Percentiles rank a stretch among this genome's conserved stretches.
Conservation (phyloP, 2,329 filamentous ascomycete species). For the Sclerotinia borealis region DNA sequence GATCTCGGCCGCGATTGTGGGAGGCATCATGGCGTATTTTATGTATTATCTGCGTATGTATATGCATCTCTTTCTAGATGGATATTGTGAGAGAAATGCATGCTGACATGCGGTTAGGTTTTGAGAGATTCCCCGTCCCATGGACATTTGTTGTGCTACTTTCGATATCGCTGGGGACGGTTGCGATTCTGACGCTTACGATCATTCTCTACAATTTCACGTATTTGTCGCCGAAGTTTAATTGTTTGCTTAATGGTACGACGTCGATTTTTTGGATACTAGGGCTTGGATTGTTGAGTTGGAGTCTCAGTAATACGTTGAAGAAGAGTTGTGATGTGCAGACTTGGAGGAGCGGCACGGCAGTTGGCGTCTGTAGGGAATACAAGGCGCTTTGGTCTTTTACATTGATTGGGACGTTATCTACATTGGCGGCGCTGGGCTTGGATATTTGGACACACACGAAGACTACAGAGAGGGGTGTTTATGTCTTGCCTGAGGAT, state of each 20-base stretch:
- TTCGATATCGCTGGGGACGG: constrained; percentile 23
- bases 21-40: constrained; percentile 28
- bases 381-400: constrained; percentile 30
- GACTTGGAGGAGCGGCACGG: constrained; percentile 23
- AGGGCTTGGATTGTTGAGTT: constrained; percentile 26
- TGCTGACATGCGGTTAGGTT: constrained; percentile 13
- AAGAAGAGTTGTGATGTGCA: constrained; percentile 21
- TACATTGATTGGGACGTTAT: constrained; percentile 25
- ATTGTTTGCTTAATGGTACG: constrained; percentile 24
- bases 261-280: constrained; percentile 24
- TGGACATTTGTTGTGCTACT: constrained; percentile 30
- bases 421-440: constrained; percentile 23
- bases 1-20: constrained; percentile 23
- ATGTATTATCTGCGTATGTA: constrained; percentile 28
- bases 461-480: constrained; percentile 18
- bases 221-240: constrained; percentile 28
- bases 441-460: constrained; percentile 25
- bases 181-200: constrained; percentile 22
- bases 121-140: constrained; percentile 22
- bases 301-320: constrained; percentile 26
- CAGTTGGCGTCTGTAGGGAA: constrained; percentile 26
- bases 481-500: constrained; percentile 26
- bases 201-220: constrained; percentile 30
- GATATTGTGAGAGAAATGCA: not conserved
- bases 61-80: not conserved